Evolutionary conservation across 2,329 filamentous ascomycete genomes (phyloP).

Genomic region (Polychaeton citri): DNA sequence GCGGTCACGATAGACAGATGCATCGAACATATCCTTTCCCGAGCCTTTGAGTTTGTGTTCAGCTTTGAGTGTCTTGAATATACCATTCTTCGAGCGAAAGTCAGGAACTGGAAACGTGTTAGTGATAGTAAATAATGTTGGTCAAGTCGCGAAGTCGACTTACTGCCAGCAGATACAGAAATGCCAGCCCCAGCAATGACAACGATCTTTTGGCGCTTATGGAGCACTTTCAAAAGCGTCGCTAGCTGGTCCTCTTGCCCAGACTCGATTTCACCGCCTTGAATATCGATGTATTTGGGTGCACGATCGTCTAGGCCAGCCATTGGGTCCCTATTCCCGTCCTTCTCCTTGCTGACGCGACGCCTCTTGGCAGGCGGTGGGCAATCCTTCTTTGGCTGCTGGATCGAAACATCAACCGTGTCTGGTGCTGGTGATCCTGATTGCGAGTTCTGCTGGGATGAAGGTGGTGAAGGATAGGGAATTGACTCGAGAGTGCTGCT

Average conservation of each 20-base stretch:
- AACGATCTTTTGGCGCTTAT: constrained; percentile 90
- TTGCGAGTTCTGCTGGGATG: constrained; percentile 33
- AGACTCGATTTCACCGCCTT: constrained; percentile 37
- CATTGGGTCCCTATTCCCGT: not conserved
- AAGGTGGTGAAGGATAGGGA: constrained; percentile 17
- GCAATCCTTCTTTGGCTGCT: constrained; percentile 42
- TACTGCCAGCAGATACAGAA: constrained; percentile 86
- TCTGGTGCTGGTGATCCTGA: constrained; percentile 33
- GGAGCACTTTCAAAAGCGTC: constrained; percentile 58
- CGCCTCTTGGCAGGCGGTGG: constrained; percentile 64
- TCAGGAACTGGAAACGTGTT: constrained; percentile 56
- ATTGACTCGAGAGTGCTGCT: constrained; percentile 2
- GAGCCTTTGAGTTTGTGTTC: constrained; percentile 88
- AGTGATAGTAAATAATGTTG: constrained; percentile 4
- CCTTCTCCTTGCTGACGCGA: constrained; percentile 43
- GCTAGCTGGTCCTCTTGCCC: constrained; percentile 52
- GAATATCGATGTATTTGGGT: constrained; percentile 70
- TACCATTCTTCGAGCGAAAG: constrained; percentile 79
- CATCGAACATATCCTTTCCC: constrained; percentile 92
- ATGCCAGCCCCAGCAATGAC: constrained; percentile 94
- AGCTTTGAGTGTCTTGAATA: constrained; percentile 73
- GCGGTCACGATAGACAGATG: constrained; percentile 91
- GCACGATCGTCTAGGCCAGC: constrained; percentile 40
- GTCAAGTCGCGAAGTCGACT: constrained; percentile 24
- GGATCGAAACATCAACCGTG: constrained; percentile 3